Evolutionary conservation across 331 rosid species (phyloP).

Genomic region (Stylosanthes scabra): DNA sequence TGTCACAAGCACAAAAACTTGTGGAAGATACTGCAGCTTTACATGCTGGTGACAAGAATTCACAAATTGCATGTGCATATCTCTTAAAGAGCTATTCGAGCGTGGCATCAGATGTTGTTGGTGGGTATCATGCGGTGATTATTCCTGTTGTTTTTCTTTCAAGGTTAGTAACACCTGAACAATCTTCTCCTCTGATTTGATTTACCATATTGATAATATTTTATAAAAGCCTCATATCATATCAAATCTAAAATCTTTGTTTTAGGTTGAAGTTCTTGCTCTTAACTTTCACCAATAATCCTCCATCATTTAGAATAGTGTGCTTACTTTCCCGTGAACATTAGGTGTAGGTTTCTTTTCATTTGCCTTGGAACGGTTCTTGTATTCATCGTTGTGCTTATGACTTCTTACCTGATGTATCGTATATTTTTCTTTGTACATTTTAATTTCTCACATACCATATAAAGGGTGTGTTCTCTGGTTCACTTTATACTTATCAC

Average conservation of each 20-base stretch:
- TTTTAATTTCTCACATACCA: slow-evolving; percentile 7
- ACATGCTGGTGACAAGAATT: slow-evolving; percentile 79
- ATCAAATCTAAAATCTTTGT: background rate
- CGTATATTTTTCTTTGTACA: background rate
- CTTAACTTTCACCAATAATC: slow-evolving; percentile 7
- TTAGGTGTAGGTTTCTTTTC: background rate
- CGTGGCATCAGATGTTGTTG: slow-evolving; percentile 79
- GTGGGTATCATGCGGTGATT: slow-evolving; percentile 74
- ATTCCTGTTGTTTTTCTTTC: slow-evolving; percentile 85
- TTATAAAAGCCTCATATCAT: background rate
- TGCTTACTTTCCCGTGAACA: slow-evolving; percentile 1
- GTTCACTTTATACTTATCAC: background rate
- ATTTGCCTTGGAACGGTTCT: slow-evolving; percentile 4
- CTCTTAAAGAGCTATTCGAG: slow-evolving; percentile 83
- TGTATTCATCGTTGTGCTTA: slow-evolving; percentile 10
- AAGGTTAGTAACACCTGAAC: slow-evolving; percentile 55
- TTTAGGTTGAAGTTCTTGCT: slow-evolving; percentile 17
- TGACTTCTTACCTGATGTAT: slow-evolving; percentile 2
- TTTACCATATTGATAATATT: slow-evolving; percentile 20
- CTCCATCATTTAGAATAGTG: slow-evolving; percentile 12
- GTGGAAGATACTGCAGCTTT: slow-evolving; percentile 84
- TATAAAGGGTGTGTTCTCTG: background rate
- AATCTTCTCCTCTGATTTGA: slow-evolving; percentile 18
- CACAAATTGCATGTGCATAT: slow-evolving; percentile 87
- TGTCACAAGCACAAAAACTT: slow-evolving; percentile 75